phyloP scores from a whole-genome alignment of 78 protist species.

The Tieghemostelium lacteum region DNA sequence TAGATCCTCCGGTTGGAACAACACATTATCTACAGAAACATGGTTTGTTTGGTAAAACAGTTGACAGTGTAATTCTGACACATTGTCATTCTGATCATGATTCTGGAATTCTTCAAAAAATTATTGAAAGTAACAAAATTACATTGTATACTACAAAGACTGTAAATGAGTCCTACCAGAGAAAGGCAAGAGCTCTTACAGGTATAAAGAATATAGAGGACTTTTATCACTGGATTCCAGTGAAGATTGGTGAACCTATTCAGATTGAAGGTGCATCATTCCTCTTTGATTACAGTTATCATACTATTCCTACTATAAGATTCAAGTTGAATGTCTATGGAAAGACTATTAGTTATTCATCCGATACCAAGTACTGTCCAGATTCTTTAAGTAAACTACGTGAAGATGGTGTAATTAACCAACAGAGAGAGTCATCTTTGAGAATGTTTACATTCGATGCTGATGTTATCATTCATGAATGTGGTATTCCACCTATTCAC shows the following conservation, averaged over 20 bases:
- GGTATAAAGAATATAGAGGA: slow-evolving; percentile 28
- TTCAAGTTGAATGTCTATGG: slow-evolving; percentile 43
- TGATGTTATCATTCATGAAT: slow-evolving; percentile 82
- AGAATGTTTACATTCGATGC: slow-evolving; percentile 75
- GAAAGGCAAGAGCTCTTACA: slow-evolving; percentile 77
- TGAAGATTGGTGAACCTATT: slow-evolving; percentile 70
- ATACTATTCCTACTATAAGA: slow-evolving; percentile 81
- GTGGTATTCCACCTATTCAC: slow-evolving; percentile 91
- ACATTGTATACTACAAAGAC: slow-evolving; percentile 80
- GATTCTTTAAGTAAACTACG: slow-evolving; percentile 37
- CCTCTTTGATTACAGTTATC: slow-evolving; percentile 80
- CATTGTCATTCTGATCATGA: slow-evolving; percentile 92
- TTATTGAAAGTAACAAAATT: slow-evolving; percentile 66
- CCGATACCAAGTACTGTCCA: slow-evolving; percentile 81
- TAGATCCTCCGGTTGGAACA: slow-evolving; percentile 81
- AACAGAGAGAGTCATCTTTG: slow-evolving; percentile 43
- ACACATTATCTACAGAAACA: slow-evolving; percentile 42
- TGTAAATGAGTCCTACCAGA: slow-evolving; percentile 62
- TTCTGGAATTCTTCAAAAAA: slow-evolving; percentile 81
- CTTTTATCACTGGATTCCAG: slow-evolving; percentile 73
- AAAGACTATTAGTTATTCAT: slow-evolving; percentile 59
- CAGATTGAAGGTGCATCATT: slow-evolving; percentile 74
- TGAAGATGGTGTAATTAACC: slow-evolving; percentile 26
- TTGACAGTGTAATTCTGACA: slow-evolving; percentile 83
- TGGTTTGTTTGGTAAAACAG: slow-evolving; percentile 33